Percentiles rank a stretch among this genome's conserved stretches.
Conservation (phyloP, 75 land plant genomes). For the Larix kaempferi region DNA sequence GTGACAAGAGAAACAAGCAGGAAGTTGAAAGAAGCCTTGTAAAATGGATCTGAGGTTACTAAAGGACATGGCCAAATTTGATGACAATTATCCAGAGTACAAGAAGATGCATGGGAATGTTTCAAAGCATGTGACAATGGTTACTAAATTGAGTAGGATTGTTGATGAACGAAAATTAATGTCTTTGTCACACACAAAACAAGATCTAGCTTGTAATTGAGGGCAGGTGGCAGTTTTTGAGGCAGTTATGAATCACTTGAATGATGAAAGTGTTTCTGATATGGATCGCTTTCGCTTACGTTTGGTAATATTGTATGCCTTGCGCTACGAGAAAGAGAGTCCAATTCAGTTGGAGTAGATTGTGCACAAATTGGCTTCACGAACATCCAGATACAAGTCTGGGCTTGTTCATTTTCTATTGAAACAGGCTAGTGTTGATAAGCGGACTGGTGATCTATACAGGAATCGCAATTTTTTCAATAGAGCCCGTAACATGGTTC, state of each 20-base stretch:
- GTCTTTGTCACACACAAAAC: constrained; percentile 93
- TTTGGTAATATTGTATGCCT: constrained; percentile 91
- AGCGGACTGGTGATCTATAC: constrained; percentile 87
- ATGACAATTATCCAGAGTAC: constrained; percentile 94
- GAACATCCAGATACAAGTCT: constrained; percentile 75
- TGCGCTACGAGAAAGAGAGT: constrained; percentile 95
- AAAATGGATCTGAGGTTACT: no score
- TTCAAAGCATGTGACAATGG: constrained; percentile 98
- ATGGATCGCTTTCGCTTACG: constrained; percentile 65
- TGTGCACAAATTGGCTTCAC: constrained; percentile 65
- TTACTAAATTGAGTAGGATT: constrained; percentile 92
- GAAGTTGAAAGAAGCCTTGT: no score
- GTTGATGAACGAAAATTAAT: constrained; percentile 91
- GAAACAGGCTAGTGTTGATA: constrained; percentile 90
- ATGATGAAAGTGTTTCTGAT: constrained; percentile 73
- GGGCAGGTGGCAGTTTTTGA: constrained; percentile 90
- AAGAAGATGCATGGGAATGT: constrained; percentile 97
- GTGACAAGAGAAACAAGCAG: no score
- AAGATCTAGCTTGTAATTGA: constrained; percentile 93
- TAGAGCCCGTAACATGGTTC: constrained; percentile 96
- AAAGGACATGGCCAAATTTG: constrained; percentile 99
- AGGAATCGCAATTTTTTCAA: constrained; percentile 91
- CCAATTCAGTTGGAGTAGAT: constrained; percentile 92
- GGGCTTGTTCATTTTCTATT: constrained; percentile 90
- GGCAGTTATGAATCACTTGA: constrained; percentile 80